phyloP scores from a whole-genome alignment of 2,329 filamentous ascomycete genomes.

The Clarireedia sp. region DNA sequence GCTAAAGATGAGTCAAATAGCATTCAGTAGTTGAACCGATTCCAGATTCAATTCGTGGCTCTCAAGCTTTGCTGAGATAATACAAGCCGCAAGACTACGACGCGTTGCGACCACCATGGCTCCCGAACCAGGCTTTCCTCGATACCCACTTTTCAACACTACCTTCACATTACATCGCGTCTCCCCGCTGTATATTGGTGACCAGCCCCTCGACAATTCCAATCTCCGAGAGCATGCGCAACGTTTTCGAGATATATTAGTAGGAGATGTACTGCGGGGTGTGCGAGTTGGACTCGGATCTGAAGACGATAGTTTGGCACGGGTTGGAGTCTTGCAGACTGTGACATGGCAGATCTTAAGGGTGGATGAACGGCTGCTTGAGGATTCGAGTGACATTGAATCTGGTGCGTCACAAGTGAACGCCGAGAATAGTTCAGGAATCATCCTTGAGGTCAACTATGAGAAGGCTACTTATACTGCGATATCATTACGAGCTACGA shows the following conservation, averaged over 20 bases:
- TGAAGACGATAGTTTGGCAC: conserved; percentile 29
- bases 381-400: background rate
- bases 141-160: conserved; percentile 38
- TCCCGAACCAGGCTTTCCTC: background rate
- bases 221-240: conserved; percentile 32
- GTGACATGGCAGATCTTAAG: conserved; percentile 36
- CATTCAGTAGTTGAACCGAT: too few species aligned
- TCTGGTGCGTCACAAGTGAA: background rate
- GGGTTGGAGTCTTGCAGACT: conserved; percentile 34
- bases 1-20: too few species aligned
- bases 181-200: conserved; percentile 38
- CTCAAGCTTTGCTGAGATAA: background rate
- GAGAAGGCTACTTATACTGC: conserved; percentile 26
- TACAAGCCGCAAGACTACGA: background rate
- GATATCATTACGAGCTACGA: conserved; percentile 19
- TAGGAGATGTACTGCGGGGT: conserved; percentile 38
- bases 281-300: conserved; percentile 35
- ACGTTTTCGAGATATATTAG: conserved; percentile 36
- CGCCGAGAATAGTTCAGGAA: conserved; percentile 21
- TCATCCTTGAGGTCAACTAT: conserved; percentile 24
- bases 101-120: conserved; percentile 2
- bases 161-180: conserved; percentile 37
- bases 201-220: conserved; percentile 28
- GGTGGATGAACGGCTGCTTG: conserved; percentile 30
- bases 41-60: too few species aligned